Percentiles rank a stretch among this genome's conserved stretches.
Conservation (phyloP, 108 stramenopile genomes). For the Cyclostephanos tholiformis region DNA sequence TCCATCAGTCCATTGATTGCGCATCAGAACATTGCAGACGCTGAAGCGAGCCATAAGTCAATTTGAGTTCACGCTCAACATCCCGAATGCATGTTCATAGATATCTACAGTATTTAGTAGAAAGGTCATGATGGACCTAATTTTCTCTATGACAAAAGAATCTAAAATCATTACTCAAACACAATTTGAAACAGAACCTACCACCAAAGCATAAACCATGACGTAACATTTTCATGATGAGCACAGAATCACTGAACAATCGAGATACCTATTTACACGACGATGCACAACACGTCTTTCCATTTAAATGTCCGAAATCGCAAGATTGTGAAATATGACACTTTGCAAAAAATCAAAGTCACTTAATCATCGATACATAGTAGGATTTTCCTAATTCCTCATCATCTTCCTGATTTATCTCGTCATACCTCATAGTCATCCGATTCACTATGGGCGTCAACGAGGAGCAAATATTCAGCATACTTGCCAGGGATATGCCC, state of each 20-base stretch:
- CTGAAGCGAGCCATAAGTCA: too few relatives aligned
- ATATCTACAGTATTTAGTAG: background rate
- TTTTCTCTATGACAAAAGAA: background rate
- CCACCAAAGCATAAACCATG: too few relatives aligned
- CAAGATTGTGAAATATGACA: background rate
- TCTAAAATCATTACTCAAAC: background rate
- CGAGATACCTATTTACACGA: background rate
- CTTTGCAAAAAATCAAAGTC: background rate
- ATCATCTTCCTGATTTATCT: constrained; percentile 20
- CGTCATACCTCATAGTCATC: constrained; percentile 25
- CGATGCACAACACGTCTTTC: background rate
- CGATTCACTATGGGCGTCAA: constrained; percentile 31
- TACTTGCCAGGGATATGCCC: constrained; percentile 16
- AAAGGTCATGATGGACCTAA: background rate
- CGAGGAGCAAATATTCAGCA: constrained; percentile 43
- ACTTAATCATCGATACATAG: background rate
- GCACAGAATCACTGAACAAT: background rate
- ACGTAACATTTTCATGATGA: background rate
- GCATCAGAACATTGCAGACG: background rate
- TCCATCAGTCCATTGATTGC: background rate
- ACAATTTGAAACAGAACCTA: background rate
- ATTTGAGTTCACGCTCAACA: too few relatives aligned
- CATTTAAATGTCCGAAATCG: too few relatives aligned
- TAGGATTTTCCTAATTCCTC: background rate
- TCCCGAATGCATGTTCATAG: too few relatives aligned